phyloP scores from a whole-genome alignment of 1,284 basidiomycete species.

The Spongispora temasekensis region DNA sequence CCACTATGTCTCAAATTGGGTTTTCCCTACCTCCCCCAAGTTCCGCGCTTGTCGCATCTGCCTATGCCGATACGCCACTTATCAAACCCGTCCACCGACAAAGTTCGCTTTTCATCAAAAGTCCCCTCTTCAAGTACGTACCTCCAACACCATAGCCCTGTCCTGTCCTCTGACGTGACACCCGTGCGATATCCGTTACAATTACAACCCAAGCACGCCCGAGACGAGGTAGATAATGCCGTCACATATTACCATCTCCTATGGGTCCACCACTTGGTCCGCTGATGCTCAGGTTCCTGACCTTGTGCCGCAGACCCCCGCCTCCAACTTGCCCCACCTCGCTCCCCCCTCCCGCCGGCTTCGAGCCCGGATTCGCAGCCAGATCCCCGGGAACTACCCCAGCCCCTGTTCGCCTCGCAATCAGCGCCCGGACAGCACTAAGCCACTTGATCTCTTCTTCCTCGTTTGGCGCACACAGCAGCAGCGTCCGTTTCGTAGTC shows the following conservation, averaged over 20 bases:
- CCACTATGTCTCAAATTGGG: conserved; percentile 33
- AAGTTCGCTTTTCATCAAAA: conserved; percentile 17
- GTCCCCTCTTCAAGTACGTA: conserved; percentile 4
- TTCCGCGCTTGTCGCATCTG: conserved; percentile 38
- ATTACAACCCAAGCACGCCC: conserved; percentile 15
- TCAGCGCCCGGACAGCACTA: conserved; percentile 88
- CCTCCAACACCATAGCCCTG: neutral
- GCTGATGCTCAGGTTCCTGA: conserved; percentile 44
- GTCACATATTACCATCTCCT: conserved; percentile 26
- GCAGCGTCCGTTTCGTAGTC: conserved; percentile 87
- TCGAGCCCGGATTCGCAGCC: conserved; percentile 21
- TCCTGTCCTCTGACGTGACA: conserved; percentile 26
- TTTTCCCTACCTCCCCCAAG: conserved; percentile 15
- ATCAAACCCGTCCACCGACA: conserved; percentile 29
- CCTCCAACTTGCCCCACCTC: conserved; percentile 22
- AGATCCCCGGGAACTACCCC: conserved; percentile 43
- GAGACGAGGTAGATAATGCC: conserved; percentile 19
- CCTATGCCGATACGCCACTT: too few relatives aligned
- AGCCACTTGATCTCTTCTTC: conserved; percentile 99
- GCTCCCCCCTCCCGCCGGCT: conserved; percentile 20
- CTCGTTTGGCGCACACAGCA: conserved; percentile 93
- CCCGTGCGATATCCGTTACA: conserved; percentile 9
- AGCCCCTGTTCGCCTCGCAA: conserved; percentile 66
- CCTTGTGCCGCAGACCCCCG: conserved; percentile 42
- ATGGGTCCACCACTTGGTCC: conserved; percentile 26